Conservation (phyloP, 768 basidiomycete genomes). For the Mrakia blollopis region DNA sequence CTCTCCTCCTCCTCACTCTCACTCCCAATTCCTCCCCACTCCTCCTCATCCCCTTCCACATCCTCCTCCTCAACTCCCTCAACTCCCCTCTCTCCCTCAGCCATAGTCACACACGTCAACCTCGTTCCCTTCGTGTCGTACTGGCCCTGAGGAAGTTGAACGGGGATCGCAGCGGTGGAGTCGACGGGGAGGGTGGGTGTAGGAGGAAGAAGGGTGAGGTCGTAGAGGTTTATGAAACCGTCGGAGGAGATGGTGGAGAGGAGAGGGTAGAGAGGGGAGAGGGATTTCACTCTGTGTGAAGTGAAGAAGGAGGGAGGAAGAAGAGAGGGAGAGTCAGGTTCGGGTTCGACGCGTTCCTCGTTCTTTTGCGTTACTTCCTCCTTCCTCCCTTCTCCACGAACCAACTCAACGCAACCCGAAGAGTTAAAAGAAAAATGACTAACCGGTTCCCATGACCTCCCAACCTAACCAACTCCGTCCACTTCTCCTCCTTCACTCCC, state of each 20-base stretch:
- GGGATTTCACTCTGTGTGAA: constrained; percentile 39
- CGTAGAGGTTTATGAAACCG: constrained; percentile 55
- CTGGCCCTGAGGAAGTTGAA: constrained; percentile 54
- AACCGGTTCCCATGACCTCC: constrained; percentile 83
- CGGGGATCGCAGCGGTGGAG: background rate
- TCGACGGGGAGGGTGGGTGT: background rate
- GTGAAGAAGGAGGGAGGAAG: background rate
- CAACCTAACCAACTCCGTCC: constrained; percentile 53
- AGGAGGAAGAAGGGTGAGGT: constrained; percentile 34
- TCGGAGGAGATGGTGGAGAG: constrained; percentile 82
- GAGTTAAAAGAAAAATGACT: constrained; percentile 38
- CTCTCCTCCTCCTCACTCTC: constrained; percentile 6
- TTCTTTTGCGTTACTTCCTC: too few relatives aligned
- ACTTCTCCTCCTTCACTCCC: constrained; percentile 34
- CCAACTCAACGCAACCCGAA: background rate
- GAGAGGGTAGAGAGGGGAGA: constrained; percentile 39
- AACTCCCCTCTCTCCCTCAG: constrained; percentile 33
- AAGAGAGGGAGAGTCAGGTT: background rate
- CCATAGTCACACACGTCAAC: constrained; percentile 59
- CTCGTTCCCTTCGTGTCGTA: constrained; percentile 85
- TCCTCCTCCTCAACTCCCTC: constrained; percentile 24
- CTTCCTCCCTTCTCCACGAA: background rate
- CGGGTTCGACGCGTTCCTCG: too few relatives aligned
- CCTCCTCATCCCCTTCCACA: constrained; percentile 10
- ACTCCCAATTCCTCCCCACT: background rate